phyloP scores from a whole-genome alignment of 352 stramenopile genomes.

The Albugo laibachii region DNA sequence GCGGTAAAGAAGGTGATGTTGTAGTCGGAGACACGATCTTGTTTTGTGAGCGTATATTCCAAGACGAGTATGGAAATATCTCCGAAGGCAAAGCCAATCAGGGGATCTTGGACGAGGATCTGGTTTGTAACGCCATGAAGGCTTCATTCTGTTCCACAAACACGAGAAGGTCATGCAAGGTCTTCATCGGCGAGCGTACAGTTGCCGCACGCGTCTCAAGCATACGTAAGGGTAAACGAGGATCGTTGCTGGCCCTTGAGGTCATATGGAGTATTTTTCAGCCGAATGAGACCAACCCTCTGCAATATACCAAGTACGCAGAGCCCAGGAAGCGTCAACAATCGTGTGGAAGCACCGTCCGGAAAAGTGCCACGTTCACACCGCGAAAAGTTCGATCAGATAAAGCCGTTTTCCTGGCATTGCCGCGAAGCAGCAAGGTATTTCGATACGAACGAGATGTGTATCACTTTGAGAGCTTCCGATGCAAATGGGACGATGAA shows the following conservation, averaged over 20 bases:
- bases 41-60: slow-evolving; percentile 81
- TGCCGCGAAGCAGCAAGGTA: slow-evolving; percentile 42
- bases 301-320: background rate
- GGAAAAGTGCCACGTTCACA: background rate
- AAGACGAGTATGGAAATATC: slow-evolving; percentile 5
- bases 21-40: slow-evolving; percentile 80
- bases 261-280: slow-evolving; percentile 65
- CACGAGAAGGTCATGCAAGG: background rate
- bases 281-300: slow-evolving; percentile 27
- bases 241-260: slow-evolving; percentile 24
- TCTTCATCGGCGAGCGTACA: slow-evolving; percentile 44
- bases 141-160: background rate
- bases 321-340: background rate
- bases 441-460: slow-evolving; percentile 31
- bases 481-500: slow-evolving; percentile 50
- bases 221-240: slow-evolving; percentile 1
- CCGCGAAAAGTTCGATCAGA: background rate
- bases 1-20: slow-evolving; percentile 48
- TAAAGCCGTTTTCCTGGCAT: slow-evolving; percentile 8
- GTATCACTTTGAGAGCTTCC: slow-evolving; percentile 63
- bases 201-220: slow-evolving; percentile 40
- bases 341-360: background rate
- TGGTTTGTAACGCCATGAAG: background rate
- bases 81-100: slow-evolving; percentile 4
- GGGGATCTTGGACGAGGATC: slow-evolving; percentile 1